These are phyloP conservation scores for Glonium stellatum DNA, from an alignment of 495 filamentous ascomycete genomes.

Conservation along the genomic window DNA sequence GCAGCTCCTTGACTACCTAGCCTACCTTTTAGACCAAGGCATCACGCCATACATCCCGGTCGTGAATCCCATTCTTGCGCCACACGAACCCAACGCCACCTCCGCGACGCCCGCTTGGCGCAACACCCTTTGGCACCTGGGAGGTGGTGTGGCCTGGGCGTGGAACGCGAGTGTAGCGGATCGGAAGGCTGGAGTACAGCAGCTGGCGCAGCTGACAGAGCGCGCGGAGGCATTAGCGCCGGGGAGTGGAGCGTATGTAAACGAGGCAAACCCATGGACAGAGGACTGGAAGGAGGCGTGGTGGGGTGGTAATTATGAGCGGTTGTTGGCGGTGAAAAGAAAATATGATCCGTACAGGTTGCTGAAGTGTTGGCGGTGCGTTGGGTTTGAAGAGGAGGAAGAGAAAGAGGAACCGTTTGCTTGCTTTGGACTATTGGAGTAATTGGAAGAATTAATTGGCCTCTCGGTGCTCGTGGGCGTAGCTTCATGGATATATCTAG, in stretches of 20 bases:
- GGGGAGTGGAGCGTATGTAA: background rate
- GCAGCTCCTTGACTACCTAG: too few relatives aligned
- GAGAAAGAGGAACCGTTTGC: background rate
- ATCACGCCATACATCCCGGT: too few relatives aligned
- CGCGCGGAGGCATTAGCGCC: background rate
- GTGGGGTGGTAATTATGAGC: background rate
- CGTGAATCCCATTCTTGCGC: background rate
- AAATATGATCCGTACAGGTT: background rate
- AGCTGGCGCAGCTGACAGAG: background rate
- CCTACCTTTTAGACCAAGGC: too few relatives aligned
- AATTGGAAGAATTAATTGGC: too few relatives aligned
- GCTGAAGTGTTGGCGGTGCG: background rate
- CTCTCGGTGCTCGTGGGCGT: too few relatives aligned
- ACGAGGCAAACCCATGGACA: background rate
- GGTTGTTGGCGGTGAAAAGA: background rate
- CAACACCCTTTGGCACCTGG: background rate
- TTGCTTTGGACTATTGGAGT: too few relatives aligned
- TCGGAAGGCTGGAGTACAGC: background rate
- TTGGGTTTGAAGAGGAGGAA: background rate
- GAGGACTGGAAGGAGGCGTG: conserved; percentile 2
- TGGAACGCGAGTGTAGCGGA: background rate
- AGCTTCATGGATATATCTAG: too few relatives aligned
- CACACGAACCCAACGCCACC: background rate
- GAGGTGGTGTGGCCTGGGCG: background rate
- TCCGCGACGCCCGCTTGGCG: background rate